Conservation (phyloP, 495 filamentous ascomycete genomes). For the Xylaria grammica region DNA sequence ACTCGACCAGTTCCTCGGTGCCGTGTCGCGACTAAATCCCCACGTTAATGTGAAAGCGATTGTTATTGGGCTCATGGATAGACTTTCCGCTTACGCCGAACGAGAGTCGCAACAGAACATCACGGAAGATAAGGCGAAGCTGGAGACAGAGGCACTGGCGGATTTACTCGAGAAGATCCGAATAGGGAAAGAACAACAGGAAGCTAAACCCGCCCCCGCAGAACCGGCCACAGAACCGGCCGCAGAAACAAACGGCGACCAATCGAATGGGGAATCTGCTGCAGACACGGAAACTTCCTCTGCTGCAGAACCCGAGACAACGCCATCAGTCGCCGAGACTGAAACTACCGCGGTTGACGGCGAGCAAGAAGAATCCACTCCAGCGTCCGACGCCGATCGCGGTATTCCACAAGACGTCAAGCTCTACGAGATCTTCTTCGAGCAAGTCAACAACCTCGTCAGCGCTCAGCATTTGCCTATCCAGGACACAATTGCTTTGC, state of each 20-base stretch:
- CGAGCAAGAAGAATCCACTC: conserved; percentile 38
- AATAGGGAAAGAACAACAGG: conserved; percentile 65
- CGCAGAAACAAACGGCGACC: conserved; percentile 38
- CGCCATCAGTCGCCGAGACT: conserved; percentile 48
- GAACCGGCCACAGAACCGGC: conserved; percentile 27
- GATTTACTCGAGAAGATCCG: conserved; percentile 77
- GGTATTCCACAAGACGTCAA: conserved; percentile 83
- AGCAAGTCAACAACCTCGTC: conserved; percentile 92
- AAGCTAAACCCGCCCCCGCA: conserved; percentile 26
- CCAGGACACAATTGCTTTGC: conserved; percentile 89
- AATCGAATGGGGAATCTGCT: conserved; percentile 33
- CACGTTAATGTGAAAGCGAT: conserved; percentile 98
- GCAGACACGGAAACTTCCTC: conserved; percentile 42
- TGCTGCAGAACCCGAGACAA: conserved; percentile 38
- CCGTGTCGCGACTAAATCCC: conserved; percentile 88
- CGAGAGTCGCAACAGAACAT: conserved; percentile 79
- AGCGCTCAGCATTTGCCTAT: conserved; percentile 89
- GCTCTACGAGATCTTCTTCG: conserved; percentile 97
- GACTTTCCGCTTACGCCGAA: conserved; percentile 88
- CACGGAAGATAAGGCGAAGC: conserved; percentile 70
- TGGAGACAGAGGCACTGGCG: conserved; percentile 82
- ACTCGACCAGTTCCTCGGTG: conserved; percentile 88
- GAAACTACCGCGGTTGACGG: conserved; percentile 47
- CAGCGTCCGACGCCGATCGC: conserved; percentile 59
- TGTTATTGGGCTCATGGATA: conserved; percentile 96